A percentile compares a stretch with the other conserved stretches of the same genome.
Evolutionary conservation across 257 asterid genomes (phyloP).

Genomic region (Sherardia arvensis): DNA sequence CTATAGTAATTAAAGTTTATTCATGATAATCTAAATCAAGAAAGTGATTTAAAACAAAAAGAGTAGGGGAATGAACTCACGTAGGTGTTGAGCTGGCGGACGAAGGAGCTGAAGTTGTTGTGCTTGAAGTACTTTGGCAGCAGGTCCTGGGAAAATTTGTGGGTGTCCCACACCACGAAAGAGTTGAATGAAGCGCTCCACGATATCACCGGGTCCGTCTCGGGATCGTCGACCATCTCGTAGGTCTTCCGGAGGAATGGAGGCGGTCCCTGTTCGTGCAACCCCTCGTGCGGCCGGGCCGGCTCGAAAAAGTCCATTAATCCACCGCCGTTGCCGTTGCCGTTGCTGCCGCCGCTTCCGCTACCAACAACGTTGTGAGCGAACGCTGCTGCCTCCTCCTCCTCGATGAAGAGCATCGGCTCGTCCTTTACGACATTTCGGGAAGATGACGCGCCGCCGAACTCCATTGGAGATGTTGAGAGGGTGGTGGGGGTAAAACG

Average conservation of each 20-base stretch:
- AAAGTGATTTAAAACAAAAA: neutral
- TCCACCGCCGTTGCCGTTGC: neutral
- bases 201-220: neutral
- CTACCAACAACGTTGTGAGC: too few species aligned
- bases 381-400: neutral
- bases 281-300: neutral
- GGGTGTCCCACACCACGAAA: neutral
- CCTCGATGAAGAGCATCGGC: neutral
- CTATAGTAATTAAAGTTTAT: too few species aligned
- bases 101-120: neutral
- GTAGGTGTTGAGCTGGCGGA: slow-evolving; percentile 69
- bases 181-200: neutral
- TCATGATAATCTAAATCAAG: neutral
- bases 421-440: neutral
- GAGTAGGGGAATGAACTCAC: slow-evolving; percentile 32
- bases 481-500: neutral
- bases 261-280: neutral
- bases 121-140: neutral
- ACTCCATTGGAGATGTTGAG: neutral
- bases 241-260: neutral
- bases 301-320: neutral
- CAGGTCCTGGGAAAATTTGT: neutral
- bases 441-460: neutral
- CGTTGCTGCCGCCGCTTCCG: neutral
- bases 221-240: neutral